Evolutionary conservation across 495 filamentous ascomycete genomes (phyloP), one percentile per base, ranked within the genome.

Genomic region (Trichocladium uniseriatum): DNA sequence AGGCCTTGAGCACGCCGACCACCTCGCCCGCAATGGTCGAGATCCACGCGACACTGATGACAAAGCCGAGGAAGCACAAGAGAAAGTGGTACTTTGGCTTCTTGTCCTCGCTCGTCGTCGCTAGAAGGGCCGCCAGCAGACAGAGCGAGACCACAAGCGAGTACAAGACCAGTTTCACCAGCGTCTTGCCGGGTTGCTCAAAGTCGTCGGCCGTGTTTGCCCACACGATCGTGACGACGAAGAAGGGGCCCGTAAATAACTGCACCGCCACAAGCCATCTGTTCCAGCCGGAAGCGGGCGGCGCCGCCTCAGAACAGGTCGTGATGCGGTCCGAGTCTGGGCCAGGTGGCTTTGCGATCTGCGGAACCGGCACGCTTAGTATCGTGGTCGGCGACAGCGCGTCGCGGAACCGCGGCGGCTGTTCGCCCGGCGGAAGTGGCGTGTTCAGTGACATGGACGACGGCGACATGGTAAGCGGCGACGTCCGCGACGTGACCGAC

Each of bases 11-110:
- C 18, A 96, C 84, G 34, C 87, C 89, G 6, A 99, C 94, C 14
- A 99, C 94, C 66, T 99, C 94, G 20, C 87, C 87, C 13, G 94
- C 94, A 39, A 99, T 88, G 11, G 89, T 95, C 18, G 84, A 88
- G 52, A 99, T 97, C 94, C 94, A 99, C 20, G 86, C 82, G 20
- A 97, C 90, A 46, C 80, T 77, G 48, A 99, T 91, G 8, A 82
- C 65, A 62, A 99, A 99, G n/a, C 94, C 94, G 0, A 90, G 68
- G 56, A 94, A 86, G 64, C 87, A 90, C 36, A 96, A 75, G 11
- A 89, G 63, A 36, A 80, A 79, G 28, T 88, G 82, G 69, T 83
- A 86, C 44, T 72, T 67, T 6, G 78, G 87, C 40, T 76, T 81
- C 41, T 63, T 70, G 55, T 65, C 66, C 11, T 73, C 68, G 20